These are phyloP conservation scores for Herpetospermum pedunculosum DNA, from an alignment of 306 rosid genomes.

Conservation along the genomic window DNA sequence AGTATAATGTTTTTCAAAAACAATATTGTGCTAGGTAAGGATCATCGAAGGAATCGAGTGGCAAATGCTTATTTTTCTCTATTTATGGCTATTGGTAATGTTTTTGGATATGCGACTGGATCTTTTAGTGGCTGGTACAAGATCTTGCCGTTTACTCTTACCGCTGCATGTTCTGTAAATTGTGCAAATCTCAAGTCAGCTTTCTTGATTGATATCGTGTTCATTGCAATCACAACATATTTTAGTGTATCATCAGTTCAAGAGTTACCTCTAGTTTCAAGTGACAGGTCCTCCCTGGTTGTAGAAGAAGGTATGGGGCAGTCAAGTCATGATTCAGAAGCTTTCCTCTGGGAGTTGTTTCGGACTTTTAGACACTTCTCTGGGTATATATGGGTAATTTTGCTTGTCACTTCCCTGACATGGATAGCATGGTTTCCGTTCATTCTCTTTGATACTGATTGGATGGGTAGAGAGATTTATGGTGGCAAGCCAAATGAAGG, in stretches of 20 bases:
- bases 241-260: slow-evolving; percentile 56
- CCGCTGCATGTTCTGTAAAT: slow-evolving; percentile 54
- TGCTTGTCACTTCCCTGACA: slow-evolving; percentile 67
- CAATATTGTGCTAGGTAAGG: slow-evolving; percentile 50
- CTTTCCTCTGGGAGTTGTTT: slow-evolving; percentile 82
- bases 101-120: slow-evolving; percentile 88
- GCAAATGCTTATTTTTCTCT: slow-evolving; percentile 94
- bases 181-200: slow-evolving; percentile 99
- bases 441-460: slow-evolving; percentile 83
- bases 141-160: slow-evolving; percentile 56
- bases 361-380: slow-evolving; percentile 82
- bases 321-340: slow-evolving; percentile 55
- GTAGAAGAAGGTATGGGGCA: slow-evolving; percentile 44
- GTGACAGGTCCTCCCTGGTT: slow-evolving; percentile 12
- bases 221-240: slow-evolving; percentile 55
- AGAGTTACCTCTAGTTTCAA: slow-evolving; percentile 54
- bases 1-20: background rate
- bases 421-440: slow-evolving; percentile 98
- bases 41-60: slow-evolving; percentile 77
- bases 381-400: slow-evolving; percentile 52
- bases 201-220: slow-evolving; percentile 48
- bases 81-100: slow-evolving; percentile 89
- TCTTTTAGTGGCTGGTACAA: slow-evolving; percentile 76
- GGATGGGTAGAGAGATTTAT: slow-evolving; percentile 99
- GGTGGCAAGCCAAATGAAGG: slow-evolving; percentile 90